Evolutionary conservation across 2,329 filamentous ascomycete species (phyloP), one percentile per base, ranked within the genome.

Genomic region (Claviceps paspali): DNA sequence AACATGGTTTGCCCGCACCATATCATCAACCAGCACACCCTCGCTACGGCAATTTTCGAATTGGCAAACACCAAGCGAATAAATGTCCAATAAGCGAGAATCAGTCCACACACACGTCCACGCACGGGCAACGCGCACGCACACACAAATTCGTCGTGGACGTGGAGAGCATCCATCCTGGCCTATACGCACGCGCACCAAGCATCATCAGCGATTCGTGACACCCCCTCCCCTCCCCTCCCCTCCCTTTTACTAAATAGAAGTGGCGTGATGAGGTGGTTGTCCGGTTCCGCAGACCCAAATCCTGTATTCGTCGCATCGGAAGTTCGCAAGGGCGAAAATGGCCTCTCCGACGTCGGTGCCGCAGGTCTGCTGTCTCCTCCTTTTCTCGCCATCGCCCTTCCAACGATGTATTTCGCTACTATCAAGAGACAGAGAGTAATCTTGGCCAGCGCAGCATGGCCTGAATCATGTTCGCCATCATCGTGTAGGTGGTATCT

Each of bases 11-110:
- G 32, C 29, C 33, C 19, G 29, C 17, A 22, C 12, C 22, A 22
- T 15, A 19, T 21, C 5, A 18, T 28, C 24, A n/a, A 27, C 14
- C 7, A 5, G 8, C 8, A 5, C 21, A 11, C 17, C 17, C n/a
- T 19, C 9, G 35, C 26, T 19, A 28, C 9, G 35, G 34, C 27
- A 28, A 19, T 27, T 21, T 19, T 21, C 18, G 15, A 15, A 12
- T 19, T 29, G n/a, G 9, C 35, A 29, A 33, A 28, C 23, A 29
- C 18, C 10, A 23, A 33, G 14, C 10, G 21, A 22, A 8, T 8
- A 10, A 4, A 33, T 15, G 24, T 26, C 38, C 35, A 35, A 42
- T 42, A 38, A 42, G 38, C 38, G 41, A 42, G 38, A 27, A 35
- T 12, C 11, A 12, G 17, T 6, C 27, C 18, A 15, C 12, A 11